Evolutionary conservation across 768 basidiomycete species (phyloP), one percentile per base, ranked within the genome.

Genomic region (Rubroboletus satanas): DNA sequence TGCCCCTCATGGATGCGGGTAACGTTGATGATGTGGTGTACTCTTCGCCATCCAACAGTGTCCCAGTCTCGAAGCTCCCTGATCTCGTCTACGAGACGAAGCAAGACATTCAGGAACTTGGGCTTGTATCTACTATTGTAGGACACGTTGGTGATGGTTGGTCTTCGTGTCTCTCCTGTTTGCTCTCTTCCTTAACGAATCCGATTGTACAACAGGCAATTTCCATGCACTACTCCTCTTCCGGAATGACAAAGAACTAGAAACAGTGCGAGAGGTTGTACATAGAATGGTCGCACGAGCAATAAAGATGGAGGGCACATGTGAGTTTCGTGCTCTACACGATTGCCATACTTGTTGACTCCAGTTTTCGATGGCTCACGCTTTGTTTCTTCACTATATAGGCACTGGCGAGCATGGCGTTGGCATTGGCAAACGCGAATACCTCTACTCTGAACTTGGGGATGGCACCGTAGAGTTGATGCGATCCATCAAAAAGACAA

Each of bases 391-490:
- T 33, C 12, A 28, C 7, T 23, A 33, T 11, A 11, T 43, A 86
- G 85, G 84, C 60, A 87, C 85, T 0, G 89, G 89, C 4, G 92
- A 94, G 62, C 92, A 94, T 63, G 93, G 92, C 2, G 89, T 94
- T 7, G 93, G 92, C 0, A 75, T 93, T 10, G 92, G 92, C 6
- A 94, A 94, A 74, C 82, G 81, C 55, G 78, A 86, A 56, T 95
- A 86, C 65, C 77, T 97, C n/a, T 77, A 80, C 14, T 79, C 85
- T 38, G 94, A 97, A 65, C 77, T 97, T 0, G 93, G 94, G 0
- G 75, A 75, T 26, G 90, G 88, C 3, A 95, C 94, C 0, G 87
- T 96, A 9, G 79, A 80, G 46, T 68, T 95, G 26, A 94, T 96
- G 92, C 86, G 88, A 72, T 79, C 77, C 12, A 81, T 96, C 62